Base-by-base conservation (phyloP, 805 yeast genomes). In the Candida jianshihensis region DNA sequence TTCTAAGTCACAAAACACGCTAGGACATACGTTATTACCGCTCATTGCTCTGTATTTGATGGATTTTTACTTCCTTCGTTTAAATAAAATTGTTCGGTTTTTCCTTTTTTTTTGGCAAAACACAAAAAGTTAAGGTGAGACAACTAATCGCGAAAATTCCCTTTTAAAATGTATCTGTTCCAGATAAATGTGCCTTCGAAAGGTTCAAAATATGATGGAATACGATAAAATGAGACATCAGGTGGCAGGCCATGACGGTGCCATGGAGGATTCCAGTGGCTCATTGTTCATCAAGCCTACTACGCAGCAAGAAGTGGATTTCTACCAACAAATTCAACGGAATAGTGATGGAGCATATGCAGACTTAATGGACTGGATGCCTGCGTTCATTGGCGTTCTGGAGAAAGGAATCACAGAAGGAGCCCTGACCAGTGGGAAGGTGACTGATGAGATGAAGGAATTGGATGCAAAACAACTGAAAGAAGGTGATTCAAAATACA, bases 161-260 rank as follows among this genome's bases (percentile, higher is more conserved):
- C 28, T n/a, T 12, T n/a, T n/a, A n/a, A n/a, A n/a, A n/a, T n/a
- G n/a, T n/a, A n/a, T n/a, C n/a, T n/a, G n/a, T n/a, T n/a, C n/a
- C n/a, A n/a, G n/a, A n/a, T n/a, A n/a, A n/a, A n/a, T n/a, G n/a
- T n/a, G n/a, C n/a, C n/a, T n/a, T n/a, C n/a, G n/a, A n/a, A n/a
- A n/a, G n/a, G n/a, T n/a, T n/a, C n/a, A n/a, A n/a, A 20, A 8
- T 21, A n/a, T 37, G 37, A 33, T 28, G 8, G 45, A 37, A 3
- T 47, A 36, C 31, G 14, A 17, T 1, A 34, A 38, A 27, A 44
- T 47, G 1, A 44, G 56, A 37, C 85, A 83, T 51, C 82, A 78
- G 59, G 97, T 92, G 3, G 97, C 97, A 0, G 98, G 98, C 6
- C 98, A 90, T 51, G 84, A 70, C 6, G 97, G 96, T 0, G 73